Conservation (phyloP, 768 basidiomycete genomes). For the Mycena chlorophos region DNA sequence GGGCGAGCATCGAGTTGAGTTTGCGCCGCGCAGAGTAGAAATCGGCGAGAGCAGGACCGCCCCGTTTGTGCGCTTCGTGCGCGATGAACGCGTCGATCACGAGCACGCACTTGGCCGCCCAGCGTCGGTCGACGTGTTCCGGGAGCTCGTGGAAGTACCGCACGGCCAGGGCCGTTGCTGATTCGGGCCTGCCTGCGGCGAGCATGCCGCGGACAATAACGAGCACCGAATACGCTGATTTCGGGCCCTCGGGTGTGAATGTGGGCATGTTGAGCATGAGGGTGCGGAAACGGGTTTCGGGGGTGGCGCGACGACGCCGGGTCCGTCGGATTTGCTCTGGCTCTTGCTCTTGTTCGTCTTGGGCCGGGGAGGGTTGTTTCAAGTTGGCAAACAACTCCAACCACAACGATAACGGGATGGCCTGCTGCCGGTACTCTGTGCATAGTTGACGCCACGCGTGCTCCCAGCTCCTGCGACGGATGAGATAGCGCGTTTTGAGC, state of each 20-base stretch:
- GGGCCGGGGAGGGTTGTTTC: slow-evolving; percentile 29
- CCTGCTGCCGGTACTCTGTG: too few species aligned
- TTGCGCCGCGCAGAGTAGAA: slow-evolving; percentile 47
- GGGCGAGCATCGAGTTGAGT: slow-evolving; percentile 44
- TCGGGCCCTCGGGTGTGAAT: slow-evolving; percentile 34
- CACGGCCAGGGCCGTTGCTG: slow-evolving; percentile 47
- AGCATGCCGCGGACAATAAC: slow-evolving; percentile 50
- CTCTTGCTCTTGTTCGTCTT: slow-evolving; percentile 14
- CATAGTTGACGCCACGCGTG: slow-evolving; percentile 56
- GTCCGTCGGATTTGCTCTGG: too few species aligned
- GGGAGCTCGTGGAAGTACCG: slow-evolving; percentile 55
- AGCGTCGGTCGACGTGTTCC: slow-evolving; percentile 34
- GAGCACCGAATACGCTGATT: slow-evolving; percentile 44
- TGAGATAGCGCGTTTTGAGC: slow-evolving; percentile 56
- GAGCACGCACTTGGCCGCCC: slow-evolving; percentile 42
- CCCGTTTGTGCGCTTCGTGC: slow-evolving; percentile 32
- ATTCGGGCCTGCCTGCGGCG: slow-evolving; percentile 34
- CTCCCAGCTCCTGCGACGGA: slow-evolving; percentile 57
- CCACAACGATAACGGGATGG: slow-evolving; percentile 46
- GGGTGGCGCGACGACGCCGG: too few species aligned
- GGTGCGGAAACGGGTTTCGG: slow-evolving; percentile 32
- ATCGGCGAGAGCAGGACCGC: slow-evolving; percentile 43
- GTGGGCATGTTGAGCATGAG: slow-evolving; percentile 46
- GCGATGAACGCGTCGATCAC: slow-evolving; percentile 57
- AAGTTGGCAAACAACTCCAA: slow-evolving; percentile 55